Evolutionary conservation across 345 rosid species (phyloP).

Genomic region (Firmiana major): DNA sequence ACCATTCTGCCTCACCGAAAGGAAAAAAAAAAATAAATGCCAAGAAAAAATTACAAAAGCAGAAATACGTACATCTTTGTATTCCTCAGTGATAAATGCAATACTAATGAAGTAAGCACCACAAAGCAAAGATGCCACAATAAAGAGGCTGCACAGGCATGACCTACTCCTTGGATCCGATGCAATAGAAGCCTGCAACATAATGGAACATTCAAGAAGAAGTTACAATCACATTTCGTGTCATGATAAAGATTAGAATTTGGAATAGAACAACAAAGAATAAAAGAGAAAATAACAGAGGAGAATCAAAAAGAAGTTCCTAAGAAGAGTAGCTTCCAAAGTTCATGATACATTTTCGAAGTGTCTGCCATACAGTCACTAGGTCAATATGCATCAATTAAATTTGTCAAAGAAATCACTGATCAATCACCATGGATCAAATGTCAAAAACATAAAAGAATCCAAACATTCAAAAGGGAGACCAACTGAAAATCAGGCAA

Average conservation of each 20-base stretch:
- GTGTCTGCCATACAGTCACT: not conserved
- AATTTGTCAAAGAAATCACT: not conserved
- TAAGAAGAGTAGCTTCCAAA: not conserved
- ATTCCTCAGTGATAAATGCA: slow-evolving; percentile 41
- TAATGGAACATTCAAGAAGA: not conserved
- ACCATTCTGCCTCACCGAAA: not conserved
- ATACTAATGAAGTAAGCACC: slow-evolving; percentile 58
- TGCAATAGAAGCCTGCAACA: slow-evolving; percentile 36
- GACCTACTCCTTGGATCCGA: slow-evolving; percentile 50
- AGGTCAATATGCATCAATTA: not conserved
- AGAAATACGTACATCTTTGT: slow-evolving; percentile 51
- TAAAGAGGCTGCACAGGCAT: slow-evolving; percentile 49
- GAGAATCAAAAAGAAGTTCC: not conserved
- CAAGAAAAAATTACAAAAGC: not conserved
- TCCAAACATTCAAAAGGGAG: too few species aligned
- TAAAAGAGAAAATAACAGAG: not conserved
- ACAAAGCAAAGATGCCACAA: slow-evolving; percentile 43
- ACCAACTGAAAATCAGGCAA: not conserved
- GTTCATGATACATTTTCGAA: not conserved
- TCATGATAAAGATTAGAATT: not conserved
- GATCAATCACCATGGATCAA: not conserved
- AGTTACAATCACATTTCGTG: not conserved
- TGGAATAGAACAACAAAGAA: not conserved
- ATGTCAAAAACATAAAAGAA: not conserved
- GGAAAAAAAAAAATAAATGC: not conserved